Evolutionary conservation across 169 alveolate species (phyloP).

Genomic region (Blepharisma undulans): DNA sequence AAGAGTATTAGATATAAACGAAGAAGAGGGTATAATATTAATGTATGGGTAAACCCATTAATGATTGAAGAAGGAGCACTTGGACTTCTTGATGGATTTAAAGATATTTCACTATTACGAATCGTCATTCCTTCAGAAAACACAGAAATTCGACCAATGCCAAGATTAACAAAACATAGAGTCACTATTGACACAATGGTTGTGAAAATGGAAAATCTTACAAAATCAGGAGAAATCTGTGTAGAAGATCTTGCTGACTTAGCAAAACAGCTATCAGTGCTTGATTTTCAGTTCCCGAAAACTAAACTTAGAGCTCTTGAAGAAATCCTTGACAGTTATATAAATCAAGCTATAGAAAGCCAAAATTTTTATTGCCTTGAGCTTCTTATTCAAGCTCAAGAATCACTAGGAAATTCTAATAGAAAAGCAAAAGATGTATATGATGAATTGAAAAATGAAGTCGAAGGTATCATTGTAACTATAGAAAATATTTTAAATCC

Average conservation of each 20-base stretch:
- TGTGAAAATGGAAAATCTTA: background rate
- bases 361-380: constrained; percentile 12
- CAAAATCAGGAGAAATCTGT: background rate
- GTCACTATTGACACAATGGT: background rate
- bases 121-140: background rate
- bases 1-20: background rate
- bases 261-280: background rate
- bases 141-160: background rate
- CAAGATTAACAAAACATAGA: background rate
- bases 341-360: background rate
- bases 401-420: background rate
- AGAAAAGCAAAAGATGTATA: background rate
- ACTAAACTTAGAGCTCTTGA: background rate
- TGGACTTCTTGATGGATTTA: background rate
- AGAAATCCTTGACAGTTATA: background rate
- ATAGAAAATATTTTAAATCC: background rate
- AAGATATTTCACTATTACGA: background rate
- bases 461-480: background rate
- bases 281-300: constrained; percentile 12
- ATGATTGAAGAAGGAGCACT: background rate
- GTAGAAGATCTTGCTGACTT: constrained; percentile 19
- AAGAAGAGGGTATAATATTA: background rate
- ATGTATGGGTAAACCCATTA: background rate
- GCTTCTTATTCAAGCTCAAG: background rate
- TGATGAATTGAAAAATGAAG: background rate